Evolutionary conservation across 2,329 filamentous ascomycete genomes (phyloP).

Genomic region (Fusarium longipes): DNA sequence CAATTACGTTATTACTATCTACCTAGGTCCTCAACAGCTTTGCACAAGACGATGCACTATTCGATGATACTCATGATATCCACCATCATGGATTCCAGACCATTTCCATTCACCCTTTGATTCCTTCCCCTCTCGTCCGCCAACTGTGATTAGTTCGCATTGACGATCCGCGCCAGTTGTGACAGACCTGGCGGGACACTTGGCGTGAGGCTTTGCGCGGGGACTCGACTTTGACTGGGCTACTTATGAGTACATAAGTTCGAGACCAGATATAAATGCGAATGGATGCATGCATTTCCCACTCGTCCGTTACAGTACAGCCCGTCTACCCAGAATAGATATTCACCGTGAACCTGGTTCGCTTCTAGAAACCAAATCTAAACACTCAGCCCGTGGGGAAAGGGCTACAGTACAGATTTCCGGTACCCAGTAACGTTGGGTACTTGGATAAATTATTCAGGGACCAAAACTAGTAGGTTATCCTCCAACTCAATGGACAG

Average conservation of each 20-base stretch:
- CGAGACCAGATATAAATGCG: background rate
- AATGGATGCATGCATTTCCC: constrained; percentile 11
- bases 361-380: constrained; percentile 20
- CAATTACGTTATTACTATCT: constrained; percentile 26
- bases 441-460: no score
- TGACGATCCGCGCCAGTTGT: constrained; percentile 44
- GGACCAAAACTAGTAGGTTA: constrained; percentile 19
- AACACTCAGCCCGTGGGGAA: constrained; percentile 26
- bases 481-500: no score
- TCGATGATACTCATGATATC: constrained; percentile 28
- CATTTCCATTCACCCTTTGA: constrained; percentile 28
- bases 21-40: no score
- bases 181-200: constrained; percentile 29
- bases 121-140: constrained; percentile 20
- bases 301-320: constrained; percentile 12
- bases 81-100: constrained; percentile 33
- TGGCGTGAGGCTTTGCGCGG: constrained; percentile 21
- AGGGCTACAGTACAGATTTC: background rate
- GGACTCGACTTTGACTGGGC: constrained; percentile 1
- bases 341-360: constrained; percentile 6
- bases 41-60: background rate
- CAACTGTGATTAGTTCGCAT: constrained; percentile 18
- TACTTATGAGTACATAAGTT: background rate
- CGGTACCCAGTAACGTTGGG: background rate
- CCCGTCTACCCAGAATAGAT: background rate